These are phyloP conservation scores for slime mould (Dictyostelium discoideum) DNA, from an alignment of 78 protist genomes.

Conservation along the genomic window DNA sequence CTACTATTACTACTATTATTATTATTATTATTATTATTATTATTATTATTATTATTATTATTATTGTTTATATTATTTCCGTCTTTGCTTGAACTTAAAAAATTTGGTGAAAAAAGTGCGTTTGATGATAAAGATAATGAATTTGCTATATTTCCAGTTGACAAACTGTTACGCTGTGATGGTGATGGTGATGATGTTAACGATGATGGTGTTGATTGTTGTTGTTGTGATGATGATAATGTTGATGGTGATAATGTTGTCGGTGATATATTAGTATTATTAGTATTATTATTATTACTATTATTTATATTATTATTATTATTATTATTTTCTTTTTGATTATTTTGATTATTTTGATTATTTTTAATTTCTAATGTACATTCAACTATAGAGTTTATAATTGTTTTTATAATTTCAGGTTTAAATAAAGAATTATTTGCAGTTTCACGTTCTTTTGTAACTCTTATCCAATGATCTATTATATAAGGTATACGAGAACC, in stretches of 20 bases:
- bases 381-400: constrained; percentile 52
- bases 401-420: constrained; percentile 13
- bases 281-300: not conserved
- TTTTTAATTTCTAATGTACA: constrained; percentile 11
- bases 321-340: too few relatives aligned
- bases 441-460: constrained; percentile 3
- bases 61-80: too few relatives aligned
- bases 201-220: not conserved
- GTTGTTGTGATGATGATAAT: not conserved
- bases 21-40: not conserved
- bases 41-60: not conserved
- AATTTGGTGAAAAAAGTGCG: not conserved
- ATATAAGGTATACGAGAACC: constrained; percentile 27
- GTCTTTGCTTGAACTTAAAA: not conserved
- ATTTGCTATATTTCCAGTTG: not conserved
- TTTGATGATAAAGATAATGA: not conserved
- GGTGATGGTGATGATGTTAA: not conserved
- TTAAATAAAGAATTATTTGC: constrained; percentile 48
- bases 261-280: not conserved
- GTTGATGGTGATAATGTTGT: not conserved
- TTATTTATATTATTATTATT: too few relatives aligned
- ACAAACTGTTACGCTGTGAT: not conserved
- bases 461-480: constrained; percentile 57
- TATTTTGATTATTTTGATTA: not conserved
- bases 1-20: not conserved